phyloP scores from a whole-genome alignment of 768 basidiomycete species.

The Crepidotus variabilis region DNA sequence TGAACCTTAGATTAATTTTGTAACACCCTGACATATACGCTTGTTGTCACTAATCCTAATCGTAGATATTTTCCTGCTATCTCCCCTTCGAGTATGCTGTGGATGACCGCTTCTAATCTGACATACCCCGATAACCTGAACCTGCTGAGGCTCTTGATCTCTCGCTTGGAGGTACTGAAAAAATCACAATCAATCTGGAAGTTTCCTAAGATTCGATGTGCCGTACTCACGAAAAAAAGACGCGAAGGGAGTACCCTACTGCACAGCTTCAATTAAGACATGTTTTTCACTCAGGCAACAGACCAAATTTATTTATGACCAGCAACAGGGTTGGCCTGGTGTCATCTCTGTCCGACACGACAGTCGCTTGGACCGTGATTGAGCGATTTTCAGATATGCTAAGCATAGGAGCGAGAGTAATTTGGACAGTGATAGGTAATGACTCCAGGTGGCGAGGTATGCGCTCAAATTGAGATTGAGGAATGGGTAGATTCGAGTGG shows the following conservation, averaged over 20 bases:
- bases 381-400: neutral
- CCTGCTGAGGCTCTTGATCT: no score
- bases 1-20: conserved; percentile 4
- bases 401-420: neutral
- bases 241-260: no score
- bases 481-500: neutral
- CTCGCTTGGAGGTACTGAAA: no score
- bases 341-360: neutral
- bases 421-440: neutral
- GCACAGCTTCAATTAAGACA: neutral
- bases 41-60: no score
- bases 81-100: no score
- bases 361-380: neutral
- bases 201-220: no score
- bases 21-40: no score
- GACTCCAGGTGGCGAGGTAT: neutral
- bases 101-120: no score
- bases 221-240: no score
- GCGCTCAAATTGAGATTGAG: neutral
- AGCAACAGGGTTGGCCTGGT: neutral
- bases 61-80: no score
- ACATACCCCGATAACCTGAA: no score
- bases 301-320: neutral
- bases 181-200: no score
- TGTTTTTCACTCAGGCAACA: neutral